Evolutionary conservation across 495 filamentous ascomycete genomes (phyloP), one percentile per base, ranked within the genome.

Genomic region (Aspergillus panamensis): DNA sequence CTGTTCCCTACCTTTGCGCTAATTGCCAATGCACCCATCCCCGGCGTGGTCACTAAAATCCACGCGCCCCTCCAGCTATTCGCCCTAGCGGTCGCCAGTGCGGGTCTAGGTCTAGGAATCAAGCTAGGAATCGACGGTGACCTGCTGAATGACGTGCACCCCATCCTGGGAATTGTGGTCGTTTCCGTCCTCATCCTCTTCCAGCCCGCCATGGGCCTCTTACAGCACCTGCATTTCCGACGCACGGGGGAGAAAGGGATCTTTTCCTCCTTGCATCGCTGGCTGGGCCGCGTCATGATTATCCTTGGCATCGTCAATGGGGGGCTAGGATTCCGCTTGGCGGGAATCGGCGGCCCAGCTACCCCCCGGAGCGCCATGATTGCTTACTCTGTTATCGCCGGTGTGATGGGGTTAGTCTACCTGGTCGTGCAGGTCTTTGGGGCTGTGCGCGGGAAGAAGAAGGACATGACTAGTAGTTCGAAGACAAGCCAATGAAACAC

Each of bases 211-310:
- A 72, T 87, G 30, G 88, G 87, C 33, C 66, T 78, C 9, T 12
- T 85, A 1, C 87, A 91, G 61, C 88, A 91, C 63, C 55, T 68
- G 29, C 69, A 80, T 54, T 89, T 70, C 61, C 43, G 73, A 17
- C 76, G 77, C 55, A 65, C 73, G 6, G 63, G 73, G n/a, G 49
- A 57, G 7, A 81, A 82, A 5, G 80, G 76, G 20, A 8, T 73
- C 17, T 71, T 84, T 66, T 80, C 77, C 29, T 65, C 81, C 30
- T 68, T 92, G 25, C 92, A 96, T 68, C 84, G 92, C 20, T 96
- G 91, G 90, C 83, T 96, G 53, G 92, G 91, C n/a, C 86, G 92
- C 19, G 80, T 92, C 19, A 81, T 91, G 9, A 82, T 87, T 47
- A 70, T 73, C 8, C 55, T 87, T 25, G 88, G 82, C 6, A 74